Percentiles rank a stretch among this genome's conserved stretches.
Evolutionary conservation across 2,329 filamentous ascomycete genomes (phyloP).

Genomic region (Cladosporium sp.): DNA sequence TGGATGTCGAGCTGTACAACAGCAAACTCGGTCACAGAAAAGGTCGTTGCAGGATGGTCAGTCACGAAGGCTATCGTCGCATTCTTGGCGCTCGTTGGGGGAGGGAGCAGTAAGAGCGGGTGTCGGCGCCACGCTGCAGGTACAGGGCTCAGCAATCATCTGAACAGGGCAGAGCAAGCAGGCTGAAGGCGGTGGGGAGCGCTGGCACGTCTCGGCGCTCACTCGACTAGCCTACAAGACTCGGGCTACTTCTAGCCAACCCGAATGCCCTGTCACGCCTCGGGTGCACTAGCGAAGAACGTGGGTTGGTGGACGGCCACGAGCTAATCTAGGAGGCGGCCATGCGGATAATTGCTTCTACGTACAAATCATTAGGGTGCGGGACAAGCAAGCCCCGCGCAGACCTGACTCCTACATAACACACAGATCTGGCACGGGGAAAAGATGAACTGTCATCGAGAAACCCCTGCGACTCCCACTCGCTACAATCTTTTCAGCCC

Average conservation of each 20-base stretch:
- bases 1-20: not conserved
- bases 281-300: constrained; percentile 5
- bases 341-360: not conserved
- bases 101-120: not conserved
- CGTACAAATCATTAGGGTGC: not conserved
- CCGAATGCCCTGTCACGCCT: not conserved
- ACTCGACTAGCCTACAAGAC: not conserved
- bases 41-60: not conserved
- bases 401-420: no score
- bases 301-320: constrained; percentile 1
- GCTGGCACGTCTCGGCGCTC: constrained; percentile 4
- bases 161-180: not conserved
- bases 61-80: constrained; percentile 7
- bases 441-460: no score
- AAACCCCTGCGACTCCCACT: not conserved
- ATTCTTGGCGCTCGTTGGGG: constrained; percentile 6
- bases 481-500: no score
- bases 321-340: not conserved
- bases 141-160: constrained; percentile 6
- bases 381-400: no score
- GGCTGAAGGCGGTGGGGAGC: constrained; percentile 1
- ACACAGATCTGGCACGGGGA: no score
- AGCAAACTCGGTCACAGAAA: not conserved
- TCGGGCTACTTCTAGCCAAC: not conserved
- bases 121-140: constrained; percentile 10